These are phyloP conservation scores for Eutrema yunnanense DNA, from an alignment of 345 rosid species.

Conservation along the genomic window DNA sequence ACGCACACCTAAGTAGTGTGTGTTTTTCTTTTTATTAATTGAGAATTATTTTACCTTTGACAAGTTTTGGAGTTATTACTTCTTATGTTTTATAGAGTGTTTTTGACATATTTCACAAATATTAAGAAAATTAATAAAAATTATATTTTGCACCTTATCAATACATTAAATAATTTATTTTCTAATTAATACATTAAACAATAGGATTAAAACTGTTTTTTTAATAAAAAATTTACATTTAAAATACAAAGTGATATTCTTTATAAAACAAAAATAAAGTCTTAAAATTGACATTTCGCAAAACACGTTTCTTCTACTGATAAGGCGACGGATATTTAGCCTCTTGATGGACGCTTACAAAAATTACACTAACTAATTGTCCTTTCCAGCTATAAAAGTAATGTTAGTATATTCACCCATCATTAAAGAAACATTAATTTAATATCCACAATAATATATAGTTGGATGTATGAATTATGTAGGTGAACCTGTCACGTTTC, in stretches of 20 bases:
- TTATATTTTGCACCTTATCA: too few species aligned
- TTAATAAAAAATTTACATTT: too few species aligned
- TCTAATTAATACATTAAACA: too few species aligned
- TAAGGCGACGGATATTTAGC: neutral
- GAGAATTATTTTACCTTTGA: neutral
- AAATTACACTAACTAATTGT: neutral
- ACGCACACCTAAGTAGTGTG: neutral
- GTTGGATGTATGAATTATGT: neutral
- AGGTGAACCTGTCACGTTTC: constrained; percentile 12
- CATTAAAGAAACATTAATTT: neutral
- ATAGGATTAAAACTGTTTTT: too few species aligned
- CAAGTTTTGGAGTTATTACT: neutral
- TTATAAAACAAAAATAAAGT: too few species aligned
- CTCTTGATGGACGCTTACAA: neutral
- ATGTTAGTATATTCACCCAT: neutral
- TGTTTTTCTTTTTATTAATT: neutral
- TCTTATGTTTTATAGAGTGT: too few species aligned
- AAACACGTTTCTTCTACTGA: constrained; percentile 17
- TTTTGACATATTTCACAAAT: too few species aligned
- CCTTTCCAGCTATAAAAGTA: constrained; percentile 1
- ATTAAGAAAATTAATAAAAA: too few species aligned
- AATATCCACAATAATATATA: neutral
- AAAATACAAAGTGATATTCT: too few species aligned
- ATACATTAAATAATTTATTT: too few species aligned
- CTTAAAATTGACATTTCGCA: neutral